These are phyloP conservation scores for Hirsutella rhossiliensis DNA, from an alignment of 2,329 filamentous ascomycete species.

Conservation along the genomic window DNA sequence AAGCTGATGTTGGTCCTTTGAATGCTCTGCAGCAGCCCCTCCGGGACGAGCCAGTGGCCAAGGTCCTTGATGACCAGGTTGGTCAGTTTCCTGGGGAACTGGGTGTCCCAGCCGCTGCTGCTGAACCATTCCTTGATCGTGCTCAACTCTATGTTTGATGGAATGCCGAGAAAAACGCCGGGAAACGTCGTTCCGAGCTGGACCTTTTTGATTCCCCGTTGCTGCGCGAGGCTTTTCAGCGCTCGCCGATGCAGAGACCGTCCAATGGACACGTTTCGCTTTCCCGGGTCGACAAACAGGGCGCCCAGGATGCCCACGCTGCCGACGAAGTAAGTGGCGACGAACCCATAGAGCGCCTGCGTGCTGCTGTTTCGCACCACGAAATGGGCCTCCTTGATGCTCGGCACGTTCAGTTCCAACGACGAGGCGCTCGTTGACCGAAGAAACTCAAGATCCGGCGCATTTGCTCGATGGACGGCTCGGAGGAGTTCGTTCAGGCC, in stretches of 20 bases:
- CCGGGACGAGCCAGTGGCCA: conserved; percentile 60
- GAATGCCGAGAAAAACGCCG: conserved; percentile 77
- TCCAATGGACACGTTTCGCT: conserved; percentile 82
- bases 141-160: conserved; percentile 36
- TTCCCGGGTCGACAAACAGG: conserved; percentile 78
- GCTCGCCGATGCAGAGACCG: conserved; percentile 81
- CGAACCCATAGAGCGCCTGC: conserved; percentile 82
- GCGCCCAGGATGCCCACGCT: conserved; percentile 66
- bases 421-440: conserved; percentile 57
- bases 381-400: conserved; percentile 73
- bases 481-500: conserved; percentile 67
- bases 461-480: conserved; percentile 53
- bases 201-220: conserved; percentile 61
- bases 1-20: conserved; percentile 65
- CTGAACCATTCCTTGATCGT: conserved; percentile 66
- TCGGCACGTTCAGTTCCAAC: conserved; percentile 60
- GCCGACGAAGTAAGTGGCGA: conserved; percentile 72
- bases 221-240: conserved; percentile 59
- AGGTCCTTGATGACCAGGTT: conserved; percentile 67
- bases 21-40: conserved; percentile 63
- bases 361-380: conserved; percentile 92
- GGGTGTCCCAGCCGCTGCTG: conserved; percentile 77
- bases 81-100: conserved; percentile 41
- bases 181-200: conserved; percentile 75
- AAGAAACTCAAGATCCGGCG: conserved; percentile 57